phyloP scores from a whole-genome alignment of 1,139 yeast species.

The Nakaseomyces glabratus region DNA sequence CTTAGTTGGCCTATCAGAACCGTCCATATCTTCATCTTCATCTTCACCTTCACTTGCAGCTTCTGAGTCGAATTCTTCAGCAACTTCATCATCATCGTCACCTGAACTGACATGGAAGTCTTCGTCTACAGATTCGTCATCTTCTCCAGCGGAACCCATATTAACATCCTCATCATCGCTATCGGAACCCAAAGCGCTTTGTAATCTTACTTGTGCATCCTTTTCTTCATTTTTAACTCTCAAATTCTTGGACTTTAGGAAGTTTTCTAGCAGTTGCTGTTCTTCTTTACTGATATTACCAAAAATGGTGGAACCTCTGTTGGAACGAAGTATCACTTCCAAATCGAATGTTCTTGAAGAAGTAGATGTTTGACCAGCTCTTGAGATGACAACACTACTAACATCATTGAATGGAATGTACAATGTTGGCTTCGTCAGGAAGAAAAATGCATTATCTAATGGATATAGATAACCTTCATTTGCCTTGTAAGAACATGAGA shows the following conservation, averaged over 20 bases:
- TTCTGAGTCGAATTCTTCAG: constrained; percentile 78
- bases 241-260: constrained; percentile 67
- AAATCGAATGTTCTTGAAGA: constrained; percentile 90
- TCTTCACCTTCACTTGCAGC: constrained; percentile 38
- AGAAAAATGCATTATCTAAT: constrained; percentile 80
- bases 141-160: constrained; percentile 70
- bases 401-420: constrained; percentile 84
- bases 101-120: constrained; percentile 57
- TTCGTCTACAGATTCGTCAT: constrained; percentile 59
- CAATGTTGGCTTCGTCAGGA: constrained; percentile 89
- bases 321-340: constrained; percentile 62
- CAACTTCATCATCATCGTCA: constrained; percentile 65
- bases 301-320: constrained; percentile 67
- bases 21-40: constrained; percentile 39
- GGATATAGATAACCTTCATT: constrained; percentile 91
- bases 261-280: constrained; percentile 68
- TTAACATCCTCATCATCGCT: constrained; percentile 57
- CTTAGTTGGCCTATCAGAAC: constrained; percentile 31
- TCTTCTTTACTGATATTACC: constrained; percentile 89
- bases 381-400: constrained; percentile 66
- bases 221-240: constrained; percentile 83
- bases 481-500: constrained; percentile 87
- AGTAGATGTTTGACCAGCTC: constrained; percentile 75
- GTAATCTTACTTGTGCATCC: constrained; percentile 72
- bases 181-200: constrained; percentile 64